Conservation (phyloP, 164 flowering plant species). For the Annona cherimola region DNA sequence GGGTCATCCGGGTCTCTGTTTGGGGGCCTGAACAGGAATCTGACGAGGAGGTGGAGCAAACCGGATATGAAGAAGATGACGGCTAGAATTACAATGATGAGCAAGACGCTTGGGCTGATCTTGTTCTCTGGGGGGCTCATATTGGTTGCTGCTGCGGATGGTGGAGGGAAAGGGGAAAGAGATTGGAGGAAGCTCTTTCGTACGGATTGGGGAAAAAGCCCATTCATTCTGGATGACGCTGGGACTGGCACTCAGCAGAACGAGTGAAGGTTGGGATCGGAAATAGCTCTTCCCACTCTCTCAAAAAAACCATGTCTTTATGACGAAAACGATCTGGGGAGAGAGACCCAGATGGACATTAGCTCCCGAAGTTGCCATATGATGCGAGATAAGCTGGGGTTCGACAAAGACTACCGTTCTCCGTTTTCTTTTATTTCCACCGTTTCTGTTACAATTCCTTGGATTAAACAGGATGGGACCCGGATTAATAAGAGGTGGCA, state of each 20-base stretch:
- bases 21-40: constrained; percentile 56
- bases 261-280: constrained; percentile 1
- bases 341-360: background rate
- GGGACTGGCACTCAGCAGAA: background rate
- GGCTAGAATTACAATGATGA: constrained; percentile 77
- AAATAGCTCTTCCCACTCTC: background rate
- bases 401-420: background rate
- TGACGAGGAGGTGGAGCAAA: constrained; percentile 85
- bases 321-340: background rate
- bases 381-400: background rate
- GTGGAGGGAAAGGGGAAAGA: constrained; percentile 14
- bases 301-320: background rate
- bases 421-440: background rate
- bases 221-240: constrained; percentile 21
- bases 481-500: background rate
- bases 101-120: constrained; percentile 75
- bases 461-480: background rate
- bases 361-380: background rate
- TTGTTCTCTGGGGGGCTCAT: constrained; percentile 22
- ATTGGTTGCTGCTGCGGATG: constrained; percentile 22
- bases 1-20: constrained; percentile 49
- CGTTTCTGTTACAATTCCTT: background rate
- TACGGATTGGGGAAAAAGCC: constrained; percentile 27
- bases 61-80: constrained; percentile 87
- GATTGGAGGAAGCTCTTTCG: constrained; percentile 26